Evolutionary conservation across 2,329 filamentous ascomycete genomes (phyloP).

Genomic region (Hortaea sp.): DNA sequence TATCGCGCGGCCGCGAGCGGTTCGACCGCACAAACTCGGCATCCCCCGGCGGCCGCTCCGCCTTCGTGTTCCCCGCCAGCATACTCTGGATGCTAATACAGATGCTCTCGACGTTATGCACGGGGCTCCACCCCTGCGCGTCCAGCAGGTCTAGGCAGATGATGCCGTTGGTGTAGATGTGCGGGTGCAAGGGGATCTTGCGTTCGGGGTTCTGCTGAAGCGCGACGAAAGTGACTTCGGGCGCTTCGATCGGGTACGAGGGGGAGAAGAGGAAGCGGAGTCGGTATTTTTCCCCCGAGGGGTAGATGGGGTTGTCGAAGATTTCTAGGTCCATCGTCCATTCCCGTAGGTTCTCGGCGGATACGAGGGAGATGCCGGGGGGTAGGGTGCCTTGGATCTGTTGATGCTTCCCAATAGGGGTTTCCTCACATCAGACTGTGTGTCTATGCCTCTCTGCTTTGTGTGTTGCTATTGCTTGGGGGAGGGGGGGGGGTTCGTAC

Average conservation of each 20-base stretch:
- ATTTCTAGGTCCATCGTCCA: slow-evolving; percentile 91
- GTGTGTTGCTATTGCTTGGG: too few species aligned
- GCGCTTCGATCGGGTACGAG: slow-evolving; percentile 89
- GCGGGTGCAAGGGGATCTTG: slow-evolving; percentile 83
- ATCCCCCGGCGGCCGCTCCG: slow-evolving; percentile 78
- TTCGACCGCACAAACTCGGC: slow-evolving; percentile 80
- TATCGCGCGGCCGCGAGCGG: slow-evolving; percentile 69
- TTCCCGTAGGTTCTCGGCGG: slow-evolving; percentile 72
- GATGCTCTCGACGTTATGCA: slow-evolving; percentile 93
- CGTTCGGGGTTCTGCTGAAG: slow-evolving; percentile 28
- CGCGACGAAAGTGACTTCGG: slow-evolving; percentile 77
- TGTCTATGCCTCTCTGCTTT: too few species aligned
- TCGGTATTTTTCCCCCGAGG: slow-evolving; percentile 61
- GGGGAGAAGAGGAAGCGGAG: slow-evolving; percentile 78
- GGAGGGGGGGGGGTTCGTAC: slow-evolving; percentile 24
- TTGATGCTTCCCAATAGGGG: neutral
- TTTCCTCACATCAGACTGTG: too few species aligned
- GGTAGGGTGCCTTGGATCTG: slow-evolving; percentile 49
- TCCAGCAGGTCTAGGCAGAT: slow-evolving; percentile 94
- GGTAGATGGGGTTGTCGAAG: slow-evolving; percentile 86
- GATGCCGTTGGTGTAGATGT: slow-evolving; percentile 97
- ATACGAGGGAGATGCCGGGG: slow-evolving; percentile 66
- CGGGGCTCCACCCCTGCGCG: slow-evolving; percentile 82
- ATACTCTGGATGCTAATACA: slow-evolving; percentile 98
- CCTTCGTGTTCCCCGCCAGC: slow-evolving; percentile 87